Evolutionary conservation across 2,329 filamentous ascomycete genomes (phyloP).

Genomic region (Colletotrichum acutatum): DNA sequence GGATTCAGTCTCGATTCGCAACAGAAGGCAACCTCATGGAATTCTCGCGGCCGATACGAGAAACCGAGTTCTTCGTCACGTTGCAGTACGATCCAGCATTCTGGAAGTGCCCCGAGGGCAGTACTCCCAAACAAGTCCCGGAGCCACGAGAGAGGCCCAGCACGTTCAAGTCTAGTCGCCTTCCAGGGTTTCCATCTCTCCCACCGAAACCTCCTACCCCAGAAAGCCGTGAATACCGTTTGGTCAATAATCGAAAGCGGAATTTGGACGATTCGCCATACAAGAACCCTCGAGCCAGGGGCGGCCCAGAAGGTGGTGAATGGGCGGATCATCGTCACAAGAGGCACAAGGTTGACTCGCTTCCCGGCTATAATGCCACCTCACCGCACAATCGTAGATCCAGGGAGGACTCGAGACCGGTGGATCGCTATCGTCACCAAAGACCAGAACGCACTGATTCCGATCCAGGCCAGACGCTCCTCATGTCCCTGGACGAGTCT

Average conservation of each 20-base stretch:
- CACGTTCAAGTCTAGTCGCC: constrained; percentile 26
- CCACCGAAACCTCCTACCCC: constrained; percentile 28
- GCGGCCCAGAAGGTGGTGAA: not conserved
- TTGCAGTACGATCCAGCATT: constrained; percentile 58
- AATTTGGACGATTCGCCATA: constrained; percentile 26
- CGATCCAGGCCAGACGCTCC: not conserved
- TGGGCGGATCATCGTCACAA: constrained; percentile 16
- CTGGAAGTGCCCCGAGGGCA: constrained; percentile 32
- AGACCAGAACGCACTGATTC: constrained; percentile 8
- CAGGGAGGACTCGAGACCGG: constrained; percentile 12
- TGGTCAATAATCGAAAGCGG: constrained; percentile 20
- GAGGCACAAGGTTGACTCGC: constrained; percentile 18
- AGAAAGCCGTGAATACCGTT: constrained; percentile 18
- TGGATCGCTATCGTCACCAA: constrained; percentile 19
- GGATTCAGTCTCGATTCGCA: constrained; percentile 57
- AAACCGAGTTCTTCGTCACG: constrained; percentile 51
- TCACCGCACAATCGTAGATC: constrained; percentile 9
- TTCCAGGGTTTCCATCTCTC: constrained; percentile 29
- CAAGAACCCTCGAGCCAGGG: not conserved
- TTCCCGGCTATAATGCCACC: not conserved
- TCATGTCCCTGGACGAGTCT: not conserved
- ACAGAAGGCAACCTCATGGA: constrained; percentile 54
- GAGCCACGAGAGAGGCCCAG: constrained; percentile 16
- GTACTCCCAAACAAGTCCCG: not conserved
- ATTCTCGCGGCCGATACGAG: constrained; percentile 54